Evolutionary conservation across 768 basidiomycete genomes (phyloP), one percentile per base, ranked within the genome.

Genomic region (Favolaschia claudopus): DNA sequence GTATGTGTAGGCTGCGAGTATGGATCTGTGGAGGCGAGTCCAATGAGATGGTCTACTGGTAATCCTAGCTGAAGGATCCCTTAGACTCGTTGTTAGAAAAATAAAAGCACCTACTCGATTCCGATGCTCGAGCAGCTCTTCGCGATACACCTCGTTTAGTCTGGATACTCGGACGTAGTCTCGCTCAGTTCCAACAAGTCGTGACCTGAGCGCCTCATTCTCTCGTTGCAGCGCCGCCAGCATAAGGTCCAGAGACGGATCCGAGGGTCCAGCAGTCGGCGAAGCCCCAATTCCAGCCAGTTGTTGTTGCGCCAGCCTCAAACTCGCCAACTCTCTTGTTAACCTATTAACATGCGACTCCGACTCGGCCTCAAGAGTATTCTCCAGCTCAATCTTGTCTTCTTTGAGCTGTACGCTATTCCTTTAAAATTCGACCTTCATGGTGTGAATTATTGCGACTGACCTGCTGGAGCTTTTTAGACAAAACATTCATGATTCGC

Each of bases 341-440:
- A 94, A 78, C 53, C 85, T 77, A 64, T 92, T 93, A 55, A 93
- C 92, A 74, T 93, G 91, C 17, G 83, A 86, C 74, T 94, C 92
- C n/a, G 85, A 89, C 72, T 94, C 92, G 9, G 91, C 92, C 72
- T 95, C 92, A 32, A 92, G 82, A 2, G 79, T 83, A 68, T 93
- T 93, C 72, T 93, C 92, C 32, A 93, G 79, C 22, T 85, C 85
- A 42, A 94, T 89, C 68, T 95, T 95, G 74, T 95, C 92, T 69
- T 93, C 90, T 31, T 88, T 82, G 45, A 94, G 82, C 92, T 93
- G 59, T 22, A 29, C 15, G 44, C 2, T 4, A 8, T 20, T 28
- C 14, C 7, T 19, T 29, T 7, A 47, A n/a, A 12, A 33, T 43
- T 19, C 55, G 55, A 7, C 33, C 34, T 29, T 7, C 19, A 28